Evolutionary conservation across 169 alveolate genomes (phyloP).

Genomic region (Plasmodium adleri): DNA sequence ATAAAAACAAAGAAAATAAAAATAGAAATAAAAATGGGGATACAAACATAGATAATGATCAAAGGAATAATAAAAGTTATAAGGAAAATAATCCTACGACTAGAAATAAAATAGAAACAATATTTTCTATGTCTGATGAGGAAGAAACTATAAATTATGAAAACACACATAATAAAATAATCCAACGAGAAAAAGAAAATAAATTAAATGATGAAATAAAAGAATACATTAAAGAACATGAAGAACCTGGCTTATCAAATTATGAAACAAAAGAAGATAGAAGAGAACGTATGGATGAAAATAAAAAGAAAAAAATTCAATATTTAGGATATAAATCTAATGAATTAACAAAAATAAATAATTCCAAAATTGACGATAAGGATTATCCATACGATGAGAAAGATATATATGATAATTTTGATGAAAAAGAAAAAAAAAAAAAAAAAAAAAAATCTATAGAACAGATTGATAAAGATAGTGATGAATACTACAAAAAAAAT

Average conservation of each 20-base stretch:
- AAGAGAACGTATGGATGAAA: neutral
- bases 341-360: slow-evolving; percentile 41
- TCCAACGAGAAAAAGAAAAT: slow-evolving; percentile 28
- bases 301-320: slow-evolving; percentile 27
- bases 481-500: neutral
- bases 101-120: slow-evolving; percentile 17
- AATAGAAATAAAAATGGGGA: slow-evolving; percentile 5
- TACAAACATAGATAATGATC: neutral
- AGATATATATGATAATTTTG: neutral
- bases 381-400: neutral
- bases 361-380: neutral
- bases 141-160: slow-evolving; percentile 48
- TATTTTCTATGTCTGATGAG: slow-evolving; percentile 32
- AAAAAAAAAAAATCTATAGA: no score
- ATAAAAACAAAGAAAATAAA: slow-evolving; percentile 40
- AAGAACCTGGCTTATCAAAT: neutral
- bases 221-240: slow-evolving; percentile 55
- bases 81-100: neutral
- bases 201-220: slow-evolving; percentile 48
- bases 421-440: no score
- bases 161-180: slow-evolving; percentile 46
- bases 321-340: slow-evolving; percentile 63
- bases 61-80: neutral
- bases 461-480: neutral
- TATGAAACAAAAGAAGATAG: neutral